A percentile compares a stretch with the other conserved stretches of the same genome.
Conservation (phyloP, 345 rosid species). For the Triadica sebifera region DNA sequence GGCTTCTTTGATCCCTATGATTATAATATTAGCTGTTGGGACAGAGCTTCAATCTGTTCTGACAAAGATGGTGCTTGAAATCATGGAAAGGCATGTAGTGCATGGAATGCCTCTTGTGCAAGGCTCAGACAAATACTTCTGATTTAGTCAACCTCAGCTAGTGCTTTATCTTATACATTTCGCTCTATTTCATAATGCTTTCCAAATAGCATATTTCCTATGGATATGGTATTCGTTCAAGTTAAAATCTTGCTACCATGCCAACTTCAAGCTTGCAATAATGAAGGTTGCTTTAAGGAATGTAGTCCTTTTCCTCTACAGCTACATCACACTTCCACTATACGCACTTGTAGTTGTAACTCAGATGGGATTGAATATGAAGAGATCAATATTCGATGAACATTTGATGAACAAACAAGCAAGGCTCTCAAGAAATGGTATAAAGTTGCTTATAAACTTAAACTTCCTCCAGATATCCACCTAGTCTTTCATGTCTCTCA, state of each 20-base stretch:
- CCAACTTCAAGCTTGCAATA: slow-evolving; percentile 48
- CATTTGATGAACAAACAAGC: slow-evolving; percentile 91
- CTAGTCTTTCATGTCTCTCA: too few relatives aligned
- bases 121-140: slow-evolving; percentile 84
- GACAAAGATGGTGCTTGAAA: slow-evolving; percentile 83
- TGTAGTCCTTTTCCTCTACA: slow-evolving; percentile 60
- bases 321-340: slow-evolving; percentile 90
- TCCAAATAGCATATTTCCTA: slow-evolving; percentile 91
- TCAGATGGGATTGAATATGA: slow-evolving; percentile 93
- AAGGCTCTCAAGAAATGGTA: slow-evolving; percentile 93
- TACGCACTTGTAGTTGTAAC: slow-evolving; percentile 92
- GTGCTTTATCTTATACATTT: slow-evolving; percentile 87
- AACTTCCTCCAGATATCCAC: too few relatives aligned
- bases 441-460: too few relatives aligned
- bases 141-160: slow-evolving; percentile 74
- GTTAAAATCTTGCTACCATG: slow-evolving; percentile 69
- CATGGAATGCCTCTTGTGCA: slow-evolving; percentile 97
- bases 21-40: slow-evolving; percentile 83
- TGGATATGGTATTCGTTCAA: slow-evolving; percentile 92
- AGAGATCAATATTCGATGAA: slow-evolving; percentile 80
- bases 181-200: slow-evolving; percentile 93
- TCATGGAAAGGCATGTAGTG: slow-evolving; percentile 75
- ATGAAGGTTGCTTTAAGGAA: slow-evolving; percentile 56
- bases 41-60: slow-evolving; percentile 84
- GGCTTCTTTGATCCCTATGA: slow-evolving; percentile 66